These are phyloP conservation scores for Psilocybe tampanensis DNA, from an alignment of 768 basidiomycete species.

Conservation along the genomic window DNA sequence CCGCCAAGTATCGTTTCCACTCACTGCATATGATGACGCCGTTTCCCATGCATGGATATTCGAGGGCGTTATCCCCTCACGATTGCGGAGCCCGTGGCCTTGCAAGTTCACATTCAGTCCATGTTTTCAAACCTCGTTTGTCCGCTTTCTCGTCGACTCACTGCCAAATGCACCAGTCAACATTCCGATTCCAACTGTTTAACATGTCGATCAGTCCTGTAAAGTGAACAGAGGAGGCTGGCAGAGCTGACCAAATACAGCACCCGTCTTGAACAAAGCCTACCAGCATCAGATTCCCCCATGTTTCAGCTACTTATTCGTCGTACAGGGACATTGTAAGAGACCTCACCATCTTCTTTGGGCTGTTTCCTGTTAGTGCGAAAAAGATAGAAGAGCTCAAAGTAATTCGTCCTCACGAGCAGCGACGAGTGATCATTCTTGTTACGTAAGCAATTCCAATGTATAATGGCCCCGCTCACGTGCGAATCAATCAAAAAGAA, in stretches of 20 bases:
- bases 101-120: neutral
- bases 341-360: neutral
- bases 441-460: neutral
- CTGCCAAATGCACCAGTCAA: slow-evolving; percentile 68
- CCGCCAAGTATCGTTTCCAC: slow-evolving; percentile 16
- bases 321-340: neutral
- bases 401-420: too few relatives aligned
- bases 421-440: too few relatives aligned
- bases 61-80: slow-evolving; percentile 49
- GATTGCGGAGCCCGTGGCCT: slow-evolving; percentile 59
- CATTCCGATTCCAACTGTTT: slow-evolving; percentile 49
- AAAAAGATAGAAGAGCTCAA: neutral
- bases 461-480: slow-evolving; percentile 8
- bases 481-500: slow-evolving; percentile 10
- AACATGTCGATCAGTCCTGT: neutral
- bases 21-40: slow-evolving; percentile 65
- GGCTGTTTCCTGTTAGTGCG: neutral
- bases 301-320: neutral
- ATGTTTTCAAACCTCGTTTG: neutral
- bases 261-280: slow-evolving; percentile 44
- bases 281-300: neutral
- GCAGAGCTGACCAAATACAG: slow-evolving; percentile 36
- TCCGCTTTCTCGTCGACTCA: slow-evolving; percentile 14
- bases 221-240: neutral
- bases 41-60: slow-evolving; percentile 62